phyloP scores from a whole-genome alignment of 441 rosid genomes.

The Erodium moschatum region DNA sequence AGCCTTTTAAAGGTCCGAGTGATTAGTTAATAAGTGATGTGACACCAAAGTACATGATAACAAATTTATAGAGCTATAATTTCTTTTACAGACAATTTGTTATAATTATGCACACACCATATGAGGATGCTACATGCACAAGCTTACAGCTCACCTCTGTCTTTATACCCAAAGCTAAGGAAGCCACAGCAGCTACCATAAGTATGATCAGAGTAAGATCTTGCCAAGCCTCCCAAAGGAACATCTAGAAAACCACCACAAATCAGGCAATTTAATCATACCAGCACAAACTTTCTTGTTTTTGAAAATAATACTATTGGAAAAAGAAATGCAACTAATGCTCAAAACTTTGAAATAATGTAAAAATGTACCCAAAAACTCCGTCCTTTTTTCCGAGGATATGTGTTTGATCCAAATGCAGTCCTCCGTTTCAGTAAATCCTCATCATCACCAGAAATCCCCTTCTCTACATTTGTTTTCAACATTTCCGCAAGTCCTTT shows the following conservation, averaged over 20 bases:
- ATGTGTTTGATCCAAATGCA: constrained; percentile 86
- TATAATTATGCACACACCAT: too few species aligned
- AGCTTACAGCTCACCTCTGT: constrained; percentile 56
- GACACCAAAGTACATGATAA: not conserved
- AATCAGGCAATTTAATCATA: not conserved
- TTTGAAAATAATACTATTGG: constrained; percentile 1
- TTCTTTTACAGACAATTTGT: too few species aligned
- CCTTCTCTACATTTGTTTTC: constrained; percentile 72
- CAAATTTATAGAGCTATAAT: not conserved
- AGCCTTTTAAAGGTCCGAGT: not conserved
- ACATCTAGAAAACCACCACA: constrained; percentile 40
- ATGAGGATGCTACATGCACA: too few species aligned
- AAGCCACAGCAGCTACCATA: constrained; percentile 86
- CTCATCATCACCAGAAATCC: constrained; percentile 62
- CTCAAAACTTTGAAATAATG: not conserved
- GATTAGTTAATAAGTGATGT: not conserved
- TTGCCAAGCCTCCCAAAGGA: constrained; percentile 99
- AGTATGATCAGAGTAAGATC: constrained; percentile 89
- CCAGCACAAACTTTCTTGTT: constrained; percentile 6
- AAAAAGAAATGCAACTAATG: constrained; percentile 7
- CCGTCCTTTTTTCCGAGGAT: constrained; percentile 89
- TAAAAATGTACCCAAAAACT: constrained; percentile 66
- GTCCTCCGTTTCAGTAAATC: constrained; percentile 59
- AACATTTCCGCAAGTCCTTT: constrained; percentile 52
- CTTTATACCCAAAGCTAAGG: constrained; percentile 83